Evolutionary conservation across 257 asterid species (phyloP), one percentile per base, ranked within the genome.

Genomic region (Jaltomata sinuosa): DNA sequence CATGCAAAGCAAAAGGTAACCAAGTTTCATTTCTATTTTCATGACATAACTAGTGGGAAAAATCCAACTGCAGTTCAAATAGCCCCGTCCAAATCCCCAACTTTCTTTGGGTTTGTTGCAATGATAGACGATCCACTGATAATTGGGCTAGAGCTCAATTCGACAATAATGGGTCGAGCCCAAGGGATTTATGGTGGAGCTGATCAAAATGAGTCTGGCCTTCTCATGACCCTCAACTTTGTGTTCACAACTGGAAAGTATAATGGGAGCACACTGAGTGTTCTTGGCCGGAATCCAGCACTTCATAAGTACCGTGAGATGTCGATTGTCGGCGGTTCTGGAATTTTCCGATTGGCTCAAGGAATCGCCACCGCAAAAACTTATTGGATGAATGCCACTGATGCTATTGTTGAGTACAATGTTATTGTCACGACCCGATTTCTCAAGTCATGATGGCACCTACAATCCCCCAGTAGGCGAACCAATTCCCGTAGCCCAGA

Each of bases 321-420:
- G 86, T 81, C 91, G 6, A 87, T 91, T 1, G 76, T 88, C 2
- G 94, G 93, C 3, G 95, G 93, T 34, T 82, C 90, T 8, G 94
- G 94, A 15, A 85, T 36, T 19, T 91, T 92, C 83, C 87, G 93
- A 9, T 83, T 89, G 10, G 90, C 93, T 5, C 86, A 89, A 9
- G 94, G 91, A 2, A 22, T 87, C 1, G 89, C 78, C 25, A 83
- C 80, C 5, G 79, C 86, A 0, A 85, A 38, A 9, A 87, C 89
- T 0, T 54, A 74, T 64, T 74, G 52, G 86, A 2, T 64, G 7
- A 80, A 86, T 52, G n/a, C 5, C 9, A 18, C 84, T 1, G 80
- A 87, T 72, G 91, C 88, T 1, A 38, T 86, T 34, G 86, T 89
- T 21, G 77, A 90, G 76, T 90, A 85, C 52, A 81, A 80, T 27